Evolutionary conservation across 164 flowering plant species (phyloP).

Genomic region (Nymphaea colorata): DNA sequence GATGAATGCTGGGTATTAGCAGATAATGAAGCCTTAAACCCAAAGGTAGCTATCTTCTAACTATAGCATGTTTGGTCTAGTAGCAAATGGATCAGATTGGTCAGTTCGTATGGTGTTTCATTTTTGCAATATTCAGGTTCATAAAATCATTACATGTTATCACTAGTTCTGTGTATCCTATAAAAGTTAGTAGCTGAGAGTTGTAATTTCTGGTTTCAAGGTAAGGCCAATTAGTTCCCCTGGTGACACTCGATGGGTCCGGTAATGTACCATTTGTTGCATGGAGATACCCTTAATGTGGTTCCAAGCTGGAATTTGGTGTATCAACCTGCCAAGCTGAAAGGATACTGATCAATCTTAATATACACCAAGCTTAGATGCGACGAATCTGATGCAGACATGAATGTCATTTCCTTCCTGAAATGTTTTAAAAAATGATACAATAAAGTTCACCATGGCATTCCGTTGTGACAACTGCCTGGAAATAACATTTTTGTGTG

Average conservation of each 20-base stretch:
- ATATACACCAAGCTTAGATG: neutral
- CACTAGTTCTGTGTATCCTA: neutral
- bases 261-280: neutral
- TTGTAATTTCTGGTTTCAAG: neutral
- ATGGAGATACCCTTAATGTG: neutral
- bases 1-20: conserved; percentile 90
- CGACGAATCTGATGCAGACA: neutral
- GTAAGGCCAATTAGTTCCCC: neutral
- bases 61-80: neutral
- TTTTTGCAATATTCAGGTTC: neutral
- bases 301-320: neutral
- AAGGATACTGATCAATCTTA: too few relatives aligned
- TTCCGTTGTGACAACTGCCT: too few relatives aligned
- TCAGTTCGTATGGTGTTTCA: conserved; percentile 1
- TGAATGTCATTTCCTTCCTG: neutral
- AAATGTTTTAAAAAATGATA: neutral
- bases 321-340: neutral
- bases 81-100: neutral
- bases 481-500: too few relatives aligned
- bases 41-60: conserved; percentile 46
- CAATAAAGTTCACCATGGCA: neutral
- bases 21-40: conserved; percentile 69
- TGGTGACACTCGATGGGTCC: neutral
- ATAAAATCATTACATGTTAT: neutral
- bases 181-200: neutral